Evolutionary conservation across 805 yeast genomes (phyloP).

Genomic region (Sungouiella blattae): DNA sequence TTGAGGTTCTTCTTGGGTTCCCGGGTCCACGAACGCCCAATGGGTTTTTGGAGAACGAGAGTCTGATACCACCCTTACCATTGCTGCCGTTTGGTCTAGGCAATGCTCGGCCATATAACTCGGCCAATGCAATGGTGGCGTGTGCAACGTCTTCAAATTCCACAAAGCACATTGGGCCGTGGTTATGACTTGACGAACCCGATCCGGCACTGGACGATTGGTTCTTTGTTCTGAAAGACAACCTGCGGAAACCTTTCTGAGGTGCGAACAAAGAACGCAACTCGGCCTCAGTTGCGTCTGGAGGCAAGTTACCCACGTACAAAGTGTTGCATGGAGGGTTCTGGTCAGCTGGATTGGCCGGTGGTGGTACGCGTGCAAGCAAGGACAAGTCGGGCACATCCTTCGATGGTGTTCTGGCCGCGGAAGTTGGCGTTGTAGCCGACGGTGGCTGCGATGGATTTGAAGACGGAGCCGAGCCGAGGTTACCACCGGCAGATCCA

Average conservation of each 20-base stretch:
- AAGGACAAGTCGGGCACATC: constrained; percentile 65
- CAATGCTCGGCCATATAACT: constrained; percentile 86
- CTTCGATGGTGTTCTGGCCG: constrained; percentile 17
- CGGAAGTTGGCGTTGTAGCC: constrained; percentile 9
- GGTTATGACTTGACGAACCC: constrained; percentile 39
- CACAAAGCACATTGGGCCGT: constrained; percentile 99
- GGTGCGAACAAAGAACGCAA: constrained; percentile 81
- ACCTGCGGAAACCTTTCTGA: constrained; percentile 88
- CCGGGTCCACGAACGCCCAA: constrained; percentile 86
- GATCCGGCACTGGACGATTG: constrained; percentile 20
- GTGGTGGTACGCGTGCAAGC: constrained; percentile 79
- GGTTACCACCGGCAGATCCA: neutral
- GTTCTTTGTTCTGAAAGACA: constrained; percentile 82
- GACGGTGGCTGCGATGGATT: constrained; percentile 4
- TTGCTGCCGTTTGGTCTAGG: constrained; percentile 70
- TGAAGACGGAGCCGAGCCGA: neutral
- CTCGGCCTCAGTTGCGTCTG: constrained; percentile 94
- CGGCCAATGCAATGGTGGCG: constrained; percentile 92
- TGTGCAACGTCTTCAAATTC: constrained; percentile 94
- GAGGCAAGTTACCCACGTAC: constrained; percentile 95
- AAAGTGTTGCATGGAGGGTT: constrained; percentile 98
- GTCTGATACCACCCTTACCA: constrained; percentile 89
- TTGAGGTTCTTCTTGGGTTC: constrained; percentile 38
- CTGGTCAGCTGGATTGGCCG: constrained; percentile 98
- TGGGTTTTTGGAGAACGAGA: constrained; percentile 94